These are phyloP conservation scores for Thielaviopsis punctulata DNA, from an alignment of 2,329 filamentous ascomycete genomes.

Conservation along the genomic window DNA sequence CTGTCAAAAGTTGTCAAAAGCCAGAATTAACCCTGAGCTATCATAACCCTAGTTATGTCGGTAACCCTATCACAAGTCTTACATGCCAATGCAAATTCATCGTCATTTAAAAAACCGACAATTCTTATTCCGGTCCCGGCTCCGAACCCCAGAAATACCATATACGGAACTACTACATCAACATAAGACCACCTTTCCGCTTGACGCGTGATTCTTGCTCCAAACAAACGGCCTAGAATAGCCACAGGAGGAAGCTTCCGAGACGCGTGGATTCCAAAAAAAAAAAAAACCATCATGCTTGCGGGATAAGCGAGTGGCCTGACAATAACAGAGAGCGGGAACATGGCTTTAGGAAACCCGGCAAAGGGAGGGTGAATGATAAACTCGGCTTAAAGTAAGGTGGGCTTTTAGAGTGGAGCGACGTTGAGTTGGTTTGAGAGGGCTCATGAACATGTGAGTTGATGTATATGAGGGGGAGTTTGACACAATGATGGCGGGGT, in stretches of 20 bases:
- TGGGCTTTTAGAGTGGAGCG: neutral
- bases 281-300: neutral
- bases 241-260: neutral
- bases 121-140: neutral
- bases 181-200: neutral
- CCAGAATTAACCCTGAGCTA: neutral
- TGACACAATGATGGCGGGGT: neutral
- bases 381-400: neutral
- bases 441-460: neutral
- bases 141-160: too few species aligned
- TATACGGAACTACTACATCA: neutral
- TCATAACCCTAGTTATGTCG: neutral
- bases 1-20: too few species aligned
- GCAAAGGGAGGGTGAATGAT: neutral
- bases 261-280: neutral
- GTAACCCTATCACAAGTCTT: neutral
- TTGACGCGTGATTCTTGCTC: neutral
- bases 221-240: neutral
- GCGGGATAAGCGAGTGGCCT: neutral
- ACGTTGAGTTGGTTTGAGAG: neutral
- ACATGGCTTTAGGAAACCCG: neutral
- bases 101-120: neutral
- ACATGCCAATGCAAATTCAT: too few species aligned
- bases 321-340: neutral
- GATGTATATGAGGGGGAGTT: neutral